Evolutionary conservation across 1,284 basidiomycete genomes (phyloP).

Genomic region (Sanghuangporus baumii): DNA sequence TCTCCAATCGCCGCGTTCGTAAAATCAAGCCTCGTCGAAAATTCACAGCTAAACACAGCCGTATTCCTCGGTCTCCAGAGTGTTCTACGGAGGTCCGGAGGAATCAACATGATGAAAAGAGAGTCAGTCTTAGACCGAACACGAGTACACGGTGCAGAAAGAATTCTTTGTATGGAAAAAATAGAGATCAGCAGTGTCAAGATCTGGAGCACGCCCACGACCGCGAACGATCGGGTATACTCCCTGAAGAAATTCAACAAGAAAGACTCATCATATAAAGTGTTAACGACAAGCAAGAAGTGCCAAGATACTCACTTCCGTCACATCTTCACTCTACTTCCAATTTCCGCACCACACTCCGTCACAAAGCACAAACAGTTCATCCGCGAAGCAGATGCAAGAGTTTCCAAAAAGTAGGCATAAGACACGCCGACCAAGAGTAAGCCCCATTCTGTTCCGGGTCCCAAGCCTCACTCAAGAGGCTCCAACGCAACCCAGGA

Average conservation of each 20-base stretch:
- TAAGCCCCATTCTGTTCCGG: slow-evolving; percentile 83
- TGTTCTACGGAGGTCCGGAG: not conserved
- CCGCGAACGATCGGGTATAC: slow-evolving; percentile 46
- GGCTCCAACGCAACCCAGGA: slow-evolving; percentile 26
- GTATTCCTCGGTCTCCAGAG: not conserved
- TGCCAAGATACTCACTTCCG: slow-evolving; percentile 26
- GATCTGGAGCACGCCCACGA: slow-evolving; percentile 65
- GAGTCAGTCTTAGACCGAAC: not conserved
- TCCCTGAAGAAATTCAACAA: slow-evolving; percentile 93
- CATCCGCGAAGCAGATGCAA: slow-evolving; percentile 32
- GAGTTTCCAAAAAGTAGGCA: slow-evolving; percentile 40
- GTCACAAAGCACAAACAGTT: slow-evolving; percentile 36
- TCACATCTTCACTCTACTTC: slow-evolving; percentile 3
- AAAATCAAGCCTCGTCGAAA: slow-evolving; percentile 4
- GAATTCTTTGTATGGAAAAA: not conserved
- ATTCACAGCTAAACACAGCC: not conserved
- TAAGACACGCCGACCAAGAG: slow-evolving; percentile 56
- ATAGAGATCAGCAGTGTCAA: slow-evolving; percentile 59
- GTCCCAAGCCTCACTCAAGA: slow-evolving; percentile 1
- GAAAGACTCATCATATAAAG: slow-evolving; percentile 25
- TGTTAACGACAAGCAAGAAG: slow-evolving; percentile 18
- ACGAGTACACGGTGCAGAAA: not conserved
- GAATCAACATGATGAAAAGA: slow-evolving; percentile 3
- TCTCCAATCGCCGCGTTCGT: not conserved
- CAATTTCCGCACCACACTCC: not conserved